Evolutionary conservation across 805 yeast genomes (phyloP).

Genomic region (Yamadazyma olivae): DNA sequence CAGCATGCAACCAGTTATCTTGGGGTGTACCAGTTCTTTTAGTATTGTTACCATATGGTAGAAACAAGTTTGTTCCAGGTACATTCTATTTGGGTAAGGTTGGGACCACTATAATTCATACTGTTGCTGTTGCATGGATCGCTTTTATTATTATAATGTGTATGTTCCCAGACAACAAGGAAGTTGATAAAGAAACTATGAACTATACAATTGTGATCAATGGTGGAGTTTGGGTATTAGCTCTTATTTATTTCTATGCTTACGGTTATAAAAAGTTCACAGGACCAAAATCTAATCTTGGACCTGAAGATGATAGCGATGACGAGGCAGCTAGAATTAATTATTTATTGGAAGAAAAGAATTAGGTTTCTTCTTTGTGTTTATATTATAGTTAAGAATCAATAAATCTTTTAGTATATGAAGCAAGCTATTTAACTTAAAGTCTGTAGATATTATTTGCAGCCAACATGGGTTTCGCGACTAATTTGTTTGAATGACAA

Average conservation of each 20-base stretch:
- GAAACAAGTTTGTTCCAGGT: slow-evolving; percentile 57
- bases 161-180: slow-evolving; percentile 55
- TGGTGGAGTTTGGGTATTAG: slow-evolving; percentile 55
- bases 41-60: slow-evolving; percentile 49
- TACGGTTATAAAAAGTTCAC: slow-evolving; percentile 53
- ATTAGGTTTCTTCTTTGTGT: no score
- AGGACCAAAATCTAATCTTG: slow-evolving; percentile 47
- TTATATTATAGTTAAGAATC: no score
- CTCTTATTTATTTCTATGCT: slow-evolving; percentile 48
- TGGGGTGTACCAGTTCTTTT: slow-evolving; percentile 61
- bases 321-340: background rate
- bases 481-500: no score
- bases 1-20: slow-evolving; percentile 60
- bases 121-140: slow-evolving; percentile 47
- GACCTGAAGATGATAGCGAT: slow-evolving; percentile 5
- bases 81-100: slow-evolving; percentile 58
- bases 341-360: background rate
- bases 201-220: slow-evolving; percentile 68
- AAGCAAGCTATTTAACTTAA: no score
- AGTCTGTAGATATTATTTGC: background rate
- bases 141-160: slow-evolving; percentile 51
- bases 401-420: no score
- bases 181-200: slow-evolving; percentile 49
- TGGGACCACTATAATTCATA: slow-evolving; percentile 43
- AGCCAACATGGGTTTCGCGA: background rate